Evolutionary conservation across 2,329 filamentous ascomycete genomes (phyloP), one percentile per base, ranked within the genome.

Genomic region (Aspergillus sp.): DNA sequence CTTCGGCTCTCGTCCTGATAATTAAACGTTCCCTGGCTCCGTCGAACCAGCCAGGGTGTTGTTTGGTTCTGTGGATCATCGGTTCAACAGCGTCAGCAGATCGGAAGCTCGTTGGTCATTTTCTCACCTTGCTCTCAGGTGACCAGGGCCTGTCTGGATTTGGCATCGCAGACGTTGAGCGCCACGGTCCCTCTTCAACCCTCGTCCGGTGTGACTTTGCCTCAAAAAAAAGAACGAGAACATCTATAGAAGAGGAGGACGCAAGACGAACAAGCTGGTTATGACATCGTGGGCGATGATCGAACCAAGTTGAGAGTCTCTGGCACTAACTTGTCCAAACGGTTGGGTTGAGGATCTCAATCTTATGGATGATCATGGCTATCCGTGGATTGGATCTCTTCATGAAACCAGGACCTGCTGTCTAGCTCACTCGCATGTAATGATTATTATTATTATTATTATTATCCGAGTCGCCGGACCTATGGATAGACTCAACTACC

Each of bases 21-120:
- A 51, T 46, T 52, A 44, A 52, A 21, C 38, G 44, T 45, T 45
- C 44, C 38, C 21, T 51, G 38, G 48, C 16, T 50, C 44, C 40
- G 36, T 49, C 47, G 43, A 52, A 47, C 49, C 19, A 31, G 44
- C 47, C 17, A 36, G 36, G 45, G 25, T 51, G 29, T 42, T 45
- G 20, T 32, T 34, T 48, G 45, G 41, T 45, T 34, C 40, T 42
- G 40, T 17, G 40, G 40, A 42, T 42, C 40, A 42, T 17, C 19
- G 40, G 40, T 17, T 20, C 40, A 19, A 42, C 16, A 19, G 31
- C 45, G 38, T 54, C 52, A 54, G 49, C 49, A 48, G 52, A 29
- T 47, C 52, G 47, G 25, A 25, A 21, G 25, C 29, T 31, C 21
- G 45, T 44, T 48, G 7, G 29, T 42, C 20, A 45, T 43, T 38